Evolutionary conservation across 257 asterid species (phyloP).

Genomic region (Ophiorrhiza pumila): DNA sequence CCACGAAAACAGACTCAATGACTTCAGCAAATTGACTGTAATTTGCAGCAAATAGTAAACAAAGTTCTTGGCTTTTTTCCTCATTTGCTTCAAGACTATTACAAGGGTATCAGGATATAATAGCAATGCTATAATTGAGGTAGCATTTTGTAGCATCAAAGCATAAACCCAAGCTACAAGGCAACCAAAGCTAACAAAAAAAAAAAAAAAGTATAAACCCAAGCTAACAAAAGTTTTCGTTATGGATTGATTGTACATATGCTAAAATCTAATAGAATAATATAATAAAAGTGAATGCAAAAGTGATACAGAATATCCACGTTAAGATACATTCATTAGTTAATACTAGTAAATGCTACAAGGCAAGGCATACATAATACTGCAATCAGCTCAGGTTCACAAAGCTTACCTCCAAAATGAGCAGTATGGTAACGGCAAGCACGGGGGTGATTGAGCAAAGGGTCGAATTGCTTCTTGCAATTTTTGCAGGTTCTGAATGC

Average conservation of each 20-base stretch:
- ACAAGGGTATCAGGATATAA: neutral
- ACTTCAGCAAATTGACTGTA: neutral
- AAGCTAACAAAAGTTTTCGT: no score
- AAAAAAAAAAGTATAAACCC: no score
- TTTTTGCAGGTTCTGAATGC: conserved; percentile 69
- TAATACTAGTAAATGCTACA: no score
- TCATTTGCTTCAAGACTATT: neutral
- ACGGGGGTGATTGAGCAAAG: conserved; percentile 70
- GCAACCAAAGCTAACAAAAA: no score
- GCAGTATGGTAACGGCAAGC: conserved; percentile 88
- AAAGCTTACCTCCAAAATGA: conserved; percentile 80
- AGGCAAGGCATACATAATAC: no score
- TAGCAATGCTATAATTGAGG: no score
- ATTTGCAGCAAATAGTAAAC: neutral
- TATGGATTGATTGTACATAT: no score
- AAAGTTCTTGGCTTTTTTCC: neutral
- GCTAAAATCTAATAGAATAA: no score
- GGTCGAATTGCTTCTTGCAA: conserved; percentile 87
- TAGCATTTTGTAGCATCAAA: neutral
- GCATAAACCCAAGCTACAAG: neutral
- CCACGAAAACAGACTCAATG: neutral
- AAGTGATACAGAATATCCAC: no score
- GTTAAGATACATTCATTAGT: no score
- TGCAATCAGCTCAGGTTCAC: no score
- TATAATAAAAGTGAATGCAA: no score